Base-by-base conservation (phyloP, 345 rosid species). In the Salix brachista region DNA sequence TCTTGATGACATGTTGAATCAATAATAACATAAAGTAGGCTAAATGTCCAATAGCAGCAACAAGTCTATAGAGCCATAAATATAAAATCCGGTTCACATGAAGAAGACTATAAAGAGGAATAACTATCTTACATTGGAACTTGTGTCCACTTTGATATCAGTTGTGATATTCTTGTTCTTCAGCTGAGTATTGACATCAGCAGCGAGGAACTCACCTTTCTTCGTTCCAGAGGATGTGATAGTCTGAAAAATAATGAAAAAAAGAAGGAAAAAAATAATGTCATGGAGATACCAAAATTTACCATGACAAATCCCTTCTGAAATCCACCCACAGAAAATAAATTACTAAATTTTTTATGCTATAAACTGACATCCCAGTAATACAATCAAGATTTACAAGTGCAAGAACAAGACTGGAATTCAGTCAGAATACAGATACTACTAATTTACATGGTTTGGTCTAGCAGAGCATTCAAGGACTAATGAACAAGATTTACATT, bases 151-250 rank as follows among this genome's bases (percentile, higher is more conserved):
- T 89, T 96, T 96, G 83, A 96, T 80, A 78, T 96, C 97, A 82
- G 94, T 84, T 17, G 97, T 93, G 85, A 91, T 62, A 74, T 92
- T 96, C 88, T 89, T 96, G 89, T 90, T 93, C 91, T 88, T 96
- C 84, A 94, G 85, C 88, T 89, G 97, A 46, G 97, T 91, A 74
- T 77, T 83, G 37, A 96, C 88, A 90, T 96, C 99, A 77, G 92
- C 97, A 30, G 90, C 72, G 76, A 96, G 86, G 25, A 92, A 21
- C 6, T 87, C 91, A 68, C 94, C 98, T 80, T 96, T 96, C 90
- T 89, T 92, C 0, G 77, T 83, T 74, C 92, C 99, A 10, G 90
- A 72, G 9, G 97, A 84, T 41, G 99, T 92, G 71, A 96, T 84
- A 1, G 92, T 85, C 99, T 96, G 84, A 67, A 74, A 34, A 56